A percentile compares a stretch with the other conserved stretches of the same genome.
phyloP scores from a whole-genome alignment of 768 basidiomycete species.

The Guyanaporus albipodus region DNA sequence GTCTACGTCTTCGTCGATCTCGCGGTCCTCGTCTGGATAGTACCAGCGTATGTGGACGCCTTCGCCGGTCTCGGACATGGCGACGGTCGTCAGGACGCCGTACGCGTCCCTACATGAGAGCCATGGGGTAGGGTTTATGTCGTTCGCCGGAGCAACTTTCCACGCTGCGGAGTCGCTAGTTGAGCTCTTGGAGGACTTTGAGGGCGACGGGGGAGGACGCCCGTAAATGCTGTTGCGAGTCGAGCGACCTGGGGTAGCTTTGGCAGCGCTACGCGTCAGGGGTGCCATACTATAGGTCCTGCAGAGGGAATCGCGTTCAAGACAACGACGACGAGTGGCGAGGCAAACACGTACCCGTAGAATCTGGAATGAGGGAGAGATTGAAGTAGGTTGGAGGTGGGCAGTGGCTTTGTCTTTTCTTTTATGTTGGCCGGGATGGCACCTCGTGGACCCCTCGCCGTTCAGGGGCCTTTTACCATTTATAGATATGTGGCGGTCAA shows the following conservation, averaged over 20 bases:
- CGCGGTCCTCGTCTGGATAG: constrained; percentile 8
- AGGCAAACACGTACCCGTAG: constrained; percentile 1
- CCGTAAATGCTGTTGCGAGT: constrained; percentile 26
- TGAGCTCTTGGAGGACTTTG: constrained; percentile 6
- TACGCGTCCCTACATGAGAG: constrained; percentile 19
- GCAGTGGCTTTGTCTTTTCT: constrained; percentile 14
- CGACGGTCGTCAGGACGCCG: constrained; percentile 8
- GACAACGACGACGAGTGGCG: background rate
- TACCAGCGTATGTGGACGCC: constrained; percentile 21
- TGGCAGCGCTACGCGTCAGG: constrained; percentile 21
- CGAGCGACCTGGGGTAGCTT: constrained; percentile 12
- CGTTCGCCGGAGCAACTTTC: no score
- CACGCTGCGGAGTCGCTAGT: background rate
- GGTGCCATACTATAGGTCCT: constrained; percentile 23
- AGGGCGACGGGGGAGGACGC: constrained; percentile 6
- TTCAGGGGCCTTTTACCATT: constrained; percentile 24
- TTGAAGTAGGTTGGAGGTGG: background rate
- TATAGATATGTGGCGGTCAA: constrained; percentile 16
- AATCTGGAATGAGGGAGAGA: background rate
- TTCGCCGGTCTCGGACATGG: constrained; percentile 22
- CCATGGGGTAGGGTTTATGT: constrained; percentile 6
- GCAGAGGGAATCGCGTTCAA: no score
- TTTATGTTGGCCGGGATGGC: constrained; percentile 15
- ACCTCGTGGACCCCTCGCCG: constrained; percentile 11
- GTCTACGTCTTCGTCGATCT: constrained; percentile 7